Base-by-base conservation (phyloP, 345 rosid species). In the Syzygium aqueum region DNA sequence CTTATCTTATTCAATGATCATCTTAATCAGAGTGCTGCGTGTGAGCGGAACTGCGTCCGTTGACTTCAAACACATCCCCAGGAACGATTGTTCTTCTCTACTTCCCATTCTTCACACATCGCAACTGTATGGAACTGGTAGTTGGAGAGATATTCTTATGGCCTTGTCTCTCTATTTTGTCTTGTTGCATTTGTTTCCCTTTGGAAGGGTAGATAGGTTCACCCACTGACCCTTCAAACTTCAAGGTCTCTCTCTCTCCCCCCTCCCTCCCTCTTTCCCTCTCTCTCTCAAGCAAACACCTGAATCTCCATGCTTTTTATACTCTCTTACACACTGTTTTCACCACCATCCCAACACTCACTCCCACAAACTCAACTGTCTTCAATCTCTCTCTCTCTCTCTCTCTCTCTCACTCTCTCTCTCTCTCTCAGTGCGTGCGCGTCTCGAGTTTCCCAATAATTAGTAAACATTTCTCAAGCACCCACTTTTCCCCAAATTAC, bases 161-260 rank as follows among this genome's bases (percentile, higher is more conserved):
- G 30, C 80, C 2, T 33, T 21, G 37, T 51, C 57, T 22, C 57
- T 19, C 82, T 37, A 37, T 9, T 37, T 73, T 73, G 82, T 73
- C 82, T 40, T 21, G 49, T 37, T 73, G 82, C 82, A 19, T 21
- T 73, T 37, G 82, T 73, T 73, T 73, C 82, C 49, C 43, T 43
- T 53, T 82, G 59, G 86, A 84, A 84, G 82, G 86, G 85, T 87
- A 87, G 89, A 63, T 87, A 53, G 65, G 65, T 84, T 21, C 59
- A 37, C 51, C 50, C 37, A 84, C 86, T 61, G 67, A 84, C 84
- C 91, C 91, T 87, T 80, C 89, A 82, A 92, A 92, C 88, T 89
- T 86, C 65, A 73, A 43, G 25, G 17, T 22, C 53, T n/a, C 14
- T 77, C 78, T 73, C 56, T 23, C 22, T 50, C 84, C 51, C 25